These are phyloP conservation scores for Hymenotorrendiella dingleyae DNA, from an alignment of 2,329 filamentous ascomycete genomes.

Conservation along the genomic window DNA sequence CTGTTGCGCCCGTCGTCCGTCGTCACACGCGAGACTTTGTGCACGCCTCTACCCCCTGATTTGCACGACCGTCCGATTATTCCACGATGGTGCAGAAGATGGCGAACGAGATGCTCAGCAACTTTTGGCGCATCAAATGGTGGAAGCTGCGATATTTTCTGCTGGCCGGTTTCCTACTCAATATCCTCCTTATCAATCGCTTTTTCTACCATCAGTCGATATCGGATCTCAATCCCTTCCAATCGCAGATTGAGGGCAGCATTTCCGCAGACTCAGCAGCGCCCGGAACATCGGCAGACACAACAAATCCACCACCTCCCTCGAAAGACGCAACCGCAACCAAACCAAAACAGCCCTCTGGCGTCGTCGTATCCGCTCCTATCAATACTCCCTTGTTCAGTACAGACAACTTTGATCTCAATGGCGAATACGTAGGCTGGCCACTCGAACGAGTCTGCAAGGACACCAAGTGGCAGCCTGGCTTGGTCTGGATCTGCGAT, in stretches of 20 bases:
- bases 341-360: background rate
- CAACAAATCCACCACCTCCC: background rate
- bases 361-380: background rate
- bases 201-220: slow-evolving; percentile 20
- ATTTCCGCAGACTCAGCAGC: background rate
- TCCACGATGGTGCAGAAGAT: slow-evolving; percentile 9
- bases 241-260: slow-evolving; percentile 1
- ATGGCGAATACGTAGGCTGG: slow-evolving; percentile 35
- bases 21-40: no score
- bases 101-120: slow-evolving; percentile 20
- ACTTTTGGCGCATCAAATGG: slow-evolving; percentile 22
- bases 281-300: no score
- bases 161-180: slow-evolving; percentile 16
- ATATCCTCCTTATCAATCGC: slow-evolving; percentile 21
- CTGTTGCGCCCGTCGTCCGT: no score
- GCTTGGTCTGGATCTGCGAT: slow-evolving; percentile 42
- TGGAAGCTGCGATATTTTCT: slow-evolving; percentile 23
- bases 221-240: slow-evolving; percentile 11
- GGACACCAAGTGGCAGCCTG: slow-evolving; percentile 37
- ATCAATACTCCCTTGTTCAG: slow-evolving; percentile 12
- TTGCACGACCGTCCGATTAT: background rate
- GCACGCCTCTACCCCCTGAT: no score
- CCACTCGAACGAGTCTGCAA: slow-evolving; percentile 39
- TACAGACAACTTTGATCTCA: slow-evolving; percentile 31
- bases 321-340: background rate